phyloP scores from a whole-genome alignment of 208 protist species.

The Wallacemonas sp. region DNA sequence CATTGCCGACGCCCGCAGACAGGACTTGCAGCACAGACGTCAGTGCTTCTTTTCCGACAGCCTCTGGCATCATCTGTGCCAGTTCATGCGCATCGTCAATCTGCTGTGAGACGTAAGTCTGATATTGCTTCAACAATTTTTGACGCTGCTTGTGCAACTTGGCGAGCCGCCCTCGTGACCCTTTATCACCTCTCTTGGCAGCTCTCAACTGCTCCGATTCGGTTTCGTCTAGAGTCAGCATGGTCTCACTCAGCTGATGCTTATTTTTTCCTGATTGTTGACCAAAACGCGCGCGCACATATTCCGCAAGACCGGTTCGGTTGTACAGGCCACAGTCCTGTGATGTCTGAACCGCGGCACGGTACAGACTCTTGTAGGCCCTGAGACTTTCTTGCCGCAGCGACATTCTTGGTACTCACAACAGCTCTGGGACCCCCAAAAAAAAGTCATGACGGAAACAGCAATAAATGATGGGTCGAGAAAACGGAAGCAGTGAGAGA shows the following conservation, averaged over 20 bases:
- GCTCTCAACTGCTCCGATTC: background rate
- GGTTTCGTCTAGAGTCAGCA: slow-evolving; percentile 23
- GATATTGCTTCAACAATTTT: slow-evolving; percentile 51
- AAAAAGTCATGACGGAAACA: too few species aligned
- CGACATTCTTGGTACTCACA: slow-evolving; percentile 31
- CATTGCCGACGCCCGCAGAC: slow-evolving; percentile 68
- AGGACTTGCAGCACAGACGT: slow-evolving; percentile 80
- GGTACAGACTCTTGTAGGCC: slow-evolving; percentile 57
- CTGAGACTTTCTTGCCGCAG: slow-evolving; percentile 39
- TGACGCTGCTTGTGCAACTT: slow-evolving; percentile 7
- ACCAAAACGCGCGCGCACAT: slow-evolving; percentile 50
- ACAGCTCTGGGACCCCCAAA: too few species aligned
- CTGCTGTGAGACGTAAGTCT: slow-evolving; percentile 48
- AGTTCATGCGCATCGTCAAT: slow-evolving; percentile 46
- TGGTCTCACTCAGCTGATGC: slow-evolving; percentile 23
- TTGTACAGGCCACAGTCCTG: slow-evolving; percentile 56
- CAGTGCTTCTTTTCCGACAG: slow-evolving; percentile 42
- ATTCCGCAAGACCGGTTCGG: slow-evolving; percentile 37
- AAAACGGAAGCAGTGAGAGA: slow-evolving; percentile 12
- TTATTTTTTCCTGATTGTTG: slow-evolving; percentile 39
- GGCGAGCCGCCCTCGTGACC: background rate
- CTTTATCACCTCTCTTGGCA: slow-evolving; percentile 11
- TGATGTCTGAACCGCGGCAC: slow-evolving; percentile 29
- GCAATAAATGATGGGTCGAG: background rate
- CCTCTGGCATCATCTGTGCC: slow-evolving; percentile 35